Evolutionary conservation across 148 eudicot species (phyloP), one percentile per base, ranked within the genome.

Genomic region (Dianthus caryophyllus): DNA sequence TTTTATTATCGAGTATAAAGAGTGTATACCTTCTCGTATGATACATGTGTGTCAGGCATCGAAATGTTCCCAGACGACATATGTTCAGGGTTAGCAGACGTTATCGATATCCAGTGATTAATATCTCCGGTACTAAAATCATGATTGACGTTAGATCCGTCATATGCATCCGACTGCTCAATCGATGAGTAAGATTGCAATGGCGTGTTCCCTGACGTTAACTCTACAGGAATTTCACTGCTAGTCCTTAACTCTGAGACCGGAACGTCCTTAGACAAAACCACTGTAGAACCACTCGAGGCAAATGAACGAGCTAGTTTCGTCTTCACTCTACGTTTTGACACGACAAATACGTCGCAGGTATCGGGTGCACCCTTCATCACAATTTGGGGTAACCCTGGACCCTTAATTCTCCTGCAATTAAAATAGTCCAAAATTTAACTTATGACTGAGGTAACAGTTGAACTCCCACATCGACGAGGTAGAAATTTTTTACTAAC

Each of bases 341-440:
- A 78, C 63, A 91, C 84, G 57, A 88, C 76, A 59, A 84, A 88
- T 43, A 88, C 44, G 41, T 82, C 77, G 70, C 97, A 86, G 2
- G 76, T 71, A 31, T 81, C 81, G 38, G 96, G 88, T 65, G 86
- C 87, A 66, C 70, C 53, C 75, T 83, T 84, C 26, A 88, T 64
- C 57, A 91, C 81, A 36, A 72, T 36, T 63, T 86, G 83, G 48
- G 96, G 92, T 43, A 91, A 64, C n/a, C 72, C 77, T 20, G 76
- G 70, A 20, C 83, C 84, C 75, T 81, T 84, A 57, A 77, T 58
- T 77, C 72, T 88, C 81, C 92, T 91, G 73, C 51, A 73, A 39
- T 26, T 5, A 47, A 59, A 71, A 58, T 22, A 10, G 1, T 26
- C 20, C 16, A 48, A 46, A 44, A 21, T 9, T 31, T 17, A 12